Conservation (phyloP, 2,329 filamentous ascomycete species). For the Xenoacremonium recifei region DNA sequence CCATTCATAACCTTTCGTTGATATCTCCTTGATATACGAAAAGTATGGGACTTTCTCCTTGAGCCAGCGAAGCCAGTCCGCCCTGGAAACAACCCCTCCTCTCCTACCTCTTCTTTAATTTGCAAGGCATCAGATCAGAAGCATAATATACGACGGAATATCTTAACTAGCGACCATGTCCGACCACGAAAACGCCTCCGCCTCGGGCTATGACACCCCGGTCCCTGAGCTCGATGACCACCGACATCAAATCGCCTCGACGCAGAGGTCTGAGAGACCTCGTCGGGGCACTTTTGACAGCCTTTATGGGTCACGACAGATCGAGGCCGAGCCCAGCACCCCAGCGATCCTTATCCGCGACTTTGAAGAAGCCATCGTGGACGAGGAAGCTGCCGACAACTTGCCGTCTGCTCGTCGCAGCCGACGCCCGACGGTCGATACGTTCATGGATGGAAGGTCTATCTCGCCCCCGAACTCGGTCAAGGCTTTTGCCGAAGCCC, state of each 20-base stretch:
- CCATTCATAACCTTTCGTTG: slow-evolving; percentile 20
- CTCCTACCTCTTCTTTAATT: slow-evolving; percentile 5
- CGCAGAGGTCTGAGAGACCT: slow-evolving; percentile 58
- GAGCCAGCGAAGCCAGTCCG: slow-evolving; percentile 26
- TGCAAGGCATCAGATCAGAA: background rate
- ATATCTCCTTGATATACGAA: slow-evolving; percentile 14
- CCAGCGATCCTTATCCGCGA: slow-evolving; percentile 62
- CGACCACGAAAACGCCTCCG: slow-evolving; percentile 56
- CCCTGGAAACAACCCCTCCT: slow-evolving; percentile 12
- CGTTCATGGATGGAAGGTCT: slow-evolving; percentile 61
- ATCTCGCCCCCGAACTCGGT: slow-evolving; percentile 93
- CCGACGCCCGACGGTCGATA: slow-evolving; percentile 57
- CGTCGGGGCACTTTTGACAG: slow-evolving; percentile 75
- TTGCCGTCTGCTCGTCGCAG: slow-evolving; percentile 44
- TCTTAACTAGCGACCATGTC: slow-evolving; percentile 53
- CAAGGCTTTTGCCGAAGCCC: slow-evolving; percentile 91
- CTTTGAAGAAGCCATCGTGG: slow-evolving; percentile 79
- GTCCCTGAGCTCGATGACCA: slow-evolving; percentile 87
- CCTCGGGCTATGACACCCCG: slow-evolving; percentile 69
- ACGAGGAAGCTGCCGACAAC: slow-evolving; percentile 65
- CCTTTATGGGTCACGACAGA: slow-evolving; percentile 54
- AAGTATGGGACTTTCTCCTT: slow-evolving; percentile 29
- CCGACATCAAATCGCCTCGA: slow-evolving; percentile 62
- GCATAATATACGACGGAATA: background rate
- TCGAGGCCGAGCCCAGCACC: slow-evolving; percentile 36